A percentile compares a stretch with the other conserved stretches of the same genome.
Evolutionary conservation across 768 basidiomycete species (phyloP).

Genomic region (Amyloporia xantha): DNA sequence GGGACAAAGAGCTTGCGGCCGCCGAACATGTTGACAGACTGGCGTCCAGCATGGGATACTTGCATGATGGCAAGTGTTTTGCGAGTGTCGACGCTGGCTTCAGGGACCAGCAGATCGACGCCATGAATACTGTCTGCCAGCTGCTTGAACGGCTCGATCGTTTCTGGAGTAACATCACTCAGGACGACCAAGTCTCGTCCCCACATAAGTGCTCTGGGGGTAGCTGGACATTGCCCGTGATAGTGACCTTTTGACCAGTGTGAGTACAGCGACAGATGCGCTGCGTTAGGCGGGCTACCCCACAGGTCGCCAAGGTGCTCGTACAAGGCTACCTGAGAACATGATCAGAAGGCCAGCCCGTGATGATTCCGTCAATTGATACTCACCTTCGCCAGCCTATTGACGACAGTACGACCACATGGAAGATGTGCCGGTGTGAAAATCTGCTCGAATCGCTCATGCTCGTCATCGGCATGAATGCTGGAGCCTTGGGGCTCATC

Average conservation of each 20-base stretch:
- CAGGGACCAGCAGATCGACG: neutral
- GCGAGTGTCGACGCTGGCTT: constrained; percentile 2
- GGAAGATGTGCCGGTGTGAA: constrained; percentile 15
- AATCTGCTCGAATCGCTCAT: too few species aligned
- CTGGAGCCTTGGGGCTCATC: too few species aligned
- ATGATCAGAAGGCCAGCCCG: neutral
- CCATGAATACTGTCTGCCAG: constrained; percentile 47
- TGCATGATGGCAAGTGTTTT: constrained; percentile 67
- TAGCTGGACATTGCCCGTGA: constrained; percentile 84
- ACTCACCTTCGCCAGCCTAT: constrained; percentile 42
- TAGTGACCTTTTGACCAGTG: constrained; percentile 67
- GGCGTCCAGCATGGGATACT: constrained; percentile 76
- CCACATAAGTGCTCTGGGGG: constrained; percentile 52
- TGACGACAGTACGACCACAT: constrained; percentile 25
- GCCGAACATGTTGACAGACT: constrained; percentile 68
- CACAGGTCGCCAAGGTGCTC: constrained; percentile 65
- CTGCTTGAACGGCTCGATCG: constrained; percentile 41
- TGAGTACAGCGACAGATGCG: constrained; percentile 60
- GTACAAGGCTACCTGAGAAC: constrained; percentile 75
- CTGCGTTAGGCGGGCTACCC: constrained; percentile 67
- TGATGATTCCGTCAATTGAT: neutral
- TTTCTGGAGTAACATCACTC: constrained; percentile 31
- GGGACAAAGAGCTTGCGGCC: constrained; percentile 54
- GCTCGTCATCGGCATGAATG: too few species aligned
- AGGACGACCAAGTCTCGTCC: constrained; percentile 71